A percentile compares a stretch with the other conserved stretches of the same genome.
phyloP scores from a whole-genome alignment of 768 basidiomycete genomes.

The Lepiota brunneoincarnata region DNA sequence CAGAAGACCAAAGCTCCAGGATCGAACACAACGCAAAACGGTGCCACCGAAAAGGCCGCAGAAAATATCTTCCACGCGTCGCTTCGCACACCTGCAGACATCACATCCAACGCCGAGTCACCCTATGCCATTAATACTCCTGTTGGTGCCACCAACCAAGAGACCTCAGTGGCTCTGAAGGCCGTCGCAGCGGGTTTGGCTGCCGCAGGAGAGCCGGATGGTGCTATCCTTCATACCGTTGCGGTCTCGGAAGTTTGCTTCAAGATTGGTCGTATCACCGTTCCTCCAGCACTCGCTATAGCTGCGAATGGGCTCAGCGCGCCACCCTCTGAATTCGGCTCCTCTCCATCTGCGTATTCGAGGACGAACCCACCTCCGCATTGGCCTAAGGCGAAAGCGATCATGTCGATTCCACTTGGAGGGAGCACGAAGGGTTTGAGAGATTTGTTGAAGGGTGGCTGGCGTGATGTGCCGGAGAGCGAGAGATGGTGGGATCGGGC shows the following conservation, averaged over 20 bases:
- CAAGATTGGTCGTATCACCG: constrained; percentile 69
- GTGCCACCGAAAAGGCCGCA: constrained; percentile 3
- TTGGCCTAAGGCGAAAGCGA: constrained; percentile 39
- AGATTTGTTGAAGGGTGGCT: constrained; percentile 53
- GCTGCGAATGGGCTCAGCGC: constrained; percentile 56
- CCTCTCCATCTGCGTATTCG: constrained; percentile 27
- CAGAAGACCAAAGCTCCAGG: constrained; percentile 14
- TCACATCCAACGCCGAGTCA: constrained; percentile 23
- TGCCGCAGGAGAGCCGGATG: constrained; percentile 42
- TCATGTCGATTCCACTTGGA: constrained; percentile 28
- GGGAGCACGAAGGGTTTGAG: constrained; percentile 39
- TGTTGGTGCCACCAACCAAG: background rate
- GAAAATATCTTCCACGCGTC: constrained; percentile 21
- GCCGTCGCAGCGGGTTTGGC: constrained; percentile 16
- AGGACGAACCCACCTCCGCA: constrained; percentile 44
- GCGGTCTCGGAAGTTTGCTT: constrained; percentile 63
- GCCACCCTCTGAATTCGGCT: constrained; percentile 19
- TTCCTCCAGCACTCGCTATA: constrained; percentile 64
- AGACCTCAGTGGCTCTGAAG: constrained; percentile 23
- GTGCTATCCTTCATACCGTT: constrained; percentile 59
- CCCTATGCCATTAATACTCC: constrained; percentile 15
- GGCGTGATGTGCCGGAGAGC: constrained; percentile 55
- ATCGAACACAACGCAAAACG: constrained; percentile 8
- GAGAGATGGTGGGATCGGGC: constrained; percentile 72
- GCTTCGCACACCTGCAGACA: constrained; percentile 35